Conservation (phyloP, 305 asterid species). For the Ilex paraguariensis region DNA sequence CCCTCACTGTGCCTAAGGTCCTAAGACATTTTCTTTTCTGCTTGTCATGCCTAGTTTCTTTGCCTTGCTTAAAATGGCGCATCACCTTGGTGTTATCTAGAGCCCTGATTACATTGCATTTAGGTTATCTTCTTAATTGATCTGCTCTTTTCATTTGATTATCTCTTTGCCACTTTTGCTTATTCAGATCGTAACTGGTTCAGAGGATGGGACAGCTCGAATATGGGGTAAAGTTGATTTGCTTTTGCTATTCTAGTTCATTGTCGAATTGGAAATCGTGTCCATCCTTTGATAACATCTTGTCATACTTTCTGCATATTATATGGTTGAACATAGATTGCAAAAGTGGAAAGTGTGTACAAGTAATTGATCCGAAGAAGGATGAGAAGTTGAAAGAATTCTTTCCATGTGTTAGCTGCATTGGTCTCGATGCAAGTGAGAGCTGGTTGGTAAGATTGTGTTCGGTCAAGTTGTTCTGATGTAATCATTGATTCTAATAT, state of each 20-base stretch:
- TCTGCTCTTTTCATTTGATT: too few relatives aligned
- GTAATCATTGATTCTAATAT: neutral
- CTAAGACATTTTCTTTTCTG: too few relatives aligned
- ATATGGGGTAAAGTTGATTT: constrained; percentile 65
- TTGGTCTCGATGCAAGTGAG: constrained; percentile 87
- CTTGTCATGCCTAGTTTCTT: too few relatives aligned
- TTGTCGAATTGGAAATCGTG: too few relatives aligned
- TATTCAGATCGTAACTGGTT: constrained; percentile 90
- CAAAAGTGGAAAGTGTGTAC: constrained; percentile 84
- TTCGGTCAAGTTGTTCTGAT: constrained; percentile 6
- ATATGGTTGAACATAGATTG: constrained; percentile 46
- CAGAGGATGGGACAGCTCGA: constrained; percentile 92
- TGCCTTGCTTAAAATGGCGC: neutral
- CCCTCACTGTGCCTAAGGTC: too few relatives aligned
- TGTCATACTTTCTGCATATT: neutral
- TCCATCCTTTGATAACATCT: too few relatives aligned
- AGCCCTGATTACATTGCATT: too few relatives aligned
- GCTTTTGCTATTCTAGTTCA: too few relatives aligned
- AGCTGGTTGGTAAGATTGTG: constrained; percentile 90
- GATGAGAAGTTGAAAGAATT: constrained; percentile 37
- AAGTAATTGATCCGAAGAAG: constrained; percentile 51
- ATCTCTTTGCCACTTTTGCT: constrained; percentile 10
- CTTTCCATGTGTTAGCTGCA: constrained; percentile 62
- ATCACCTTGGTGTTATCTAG: neutral
- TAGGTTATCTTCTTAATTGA: constrained; percentile 5